phyloP scores from a whole-genome alignment of 176 grass and related monocot species.

The Bolboschoenus planiculmis region DNA sequence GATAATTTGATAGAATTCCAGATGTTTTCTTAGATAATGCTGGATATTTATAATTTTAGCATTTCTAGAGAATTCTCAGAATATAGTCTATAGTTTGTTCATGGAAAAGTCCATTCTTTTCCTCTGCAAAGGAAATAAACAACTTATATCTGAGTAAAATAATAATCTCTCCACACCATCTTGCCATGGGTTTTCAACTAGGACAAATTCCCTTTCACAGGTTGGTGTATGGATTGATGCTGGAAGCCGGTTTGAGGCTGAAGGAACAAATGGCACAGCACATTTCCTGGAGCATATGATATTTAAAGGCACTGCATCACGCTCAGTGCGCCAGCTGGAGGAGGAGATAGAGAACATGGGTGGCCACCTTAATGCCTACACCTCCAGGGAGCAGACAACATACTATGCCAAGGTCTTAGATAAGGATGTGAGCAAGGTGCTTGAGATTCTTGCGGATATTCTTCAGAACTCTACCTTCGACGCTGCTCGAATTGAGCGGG shows the following conservation, averaged over 20 bases:
- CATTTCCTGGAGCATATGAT: slow-evolving; percentile 99
- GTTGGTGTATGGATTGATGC: slow-evolving; percentile 95
- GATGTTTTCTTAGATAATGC: background rate
- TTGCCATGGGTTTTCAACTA: background rate
- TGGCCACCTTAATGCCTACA: slow-evolving; percentile 91
- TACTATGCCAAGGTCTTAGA: slow-evolving; percentile 87
- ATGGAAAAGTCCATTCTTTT: background rate
- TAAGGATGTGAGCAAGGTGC: slow-evolving; percentile 70
- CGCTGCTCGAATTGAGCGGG: slow-evolving; percentile 42
- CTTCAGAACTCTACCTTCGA: slow-evolving; percentile 85
- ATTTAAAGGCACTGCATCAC: slow-evolving; percentile 75
- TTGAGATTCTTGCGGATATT: slow-evolving; percentile 73
- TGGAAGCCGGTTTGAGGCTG: slow-evolving; percentile 79
- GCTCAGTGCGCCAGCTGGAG: slow-evolving; percentile 62
- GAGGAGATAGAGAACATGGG: slow-evolving; percentile 98
- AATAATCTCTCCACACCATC: background rate
- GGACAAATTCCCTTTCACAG: background rate
- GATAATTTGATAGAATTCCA: background rate
- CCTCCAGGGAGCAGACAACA: slow-evolving; percentile 89
- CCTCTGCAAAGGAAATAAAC: background rate
- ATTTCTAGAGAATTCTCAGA: background rate
- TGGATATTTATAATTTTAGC: background rate
- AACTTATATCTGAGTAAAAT: background rate
- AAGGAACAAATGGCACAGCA: slow-evolving; percentile 76
- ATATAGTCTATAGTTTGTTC: background rate